phyloP scores from a whole-genome alignment of 768 basidiomycete genomes.

The Paxillus involutus region DNA sequence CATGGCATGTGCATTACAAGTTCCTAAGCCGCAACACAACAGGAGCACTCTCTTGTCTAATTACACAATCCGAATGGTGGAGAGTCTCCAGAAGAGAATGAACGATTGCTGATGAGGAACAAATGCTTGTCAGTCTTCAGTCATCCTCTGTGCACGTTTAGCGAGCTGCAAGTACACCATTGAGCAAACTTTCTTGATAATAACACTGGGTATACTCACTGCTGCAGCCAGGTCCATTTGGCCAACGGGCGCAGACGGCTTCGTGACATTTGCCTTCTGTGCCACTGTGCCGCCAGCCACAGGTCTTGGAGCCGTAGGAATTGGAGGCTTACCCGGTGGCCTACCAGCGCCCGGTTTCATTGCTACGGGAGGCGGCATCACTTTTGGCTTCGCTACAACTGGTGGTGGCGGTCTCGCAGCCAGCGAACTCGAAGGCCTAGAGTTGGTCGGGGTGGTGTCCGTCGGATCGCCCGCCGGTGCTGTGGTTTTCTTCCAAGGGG shows the following conservation, averaged over 20 bases:
- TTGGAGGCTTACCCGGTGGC: constrained; percentile 56
- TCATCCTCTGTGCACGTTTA: constrained; percentile 69
- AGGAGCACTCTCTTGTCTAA: constrained; percentile 14
- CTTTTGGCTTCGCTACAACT: constrained; percentile 64
- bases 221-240: constrained; percentile 85
- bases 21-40: constrained; percentile 2
- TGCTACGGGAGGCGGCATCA: constrained; percentile 54
- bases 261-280: constrained; percentile 40
- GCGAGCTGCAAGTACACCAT: constrained; percentile 52
- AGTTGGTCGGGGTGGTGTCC: constrained; percentile 42
- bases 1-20: constrained; percentile 15
- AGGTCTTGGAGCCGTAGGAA: constrained; percentile 59
- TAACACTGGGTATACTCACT: constrained; percentile 42
- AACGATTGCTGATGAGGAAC: neutral
- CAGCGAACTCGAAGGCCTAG: constrained; percentile 51
- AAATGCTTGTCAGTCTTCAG: constrained; percentile 38
- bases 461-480: constrained; percentile 32
- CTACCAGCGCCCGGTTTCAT: constrained; percentile 54
- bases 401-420: constrained; percentile 58
- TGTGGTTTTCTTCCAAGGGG: constrained; percentile 71
- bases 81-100: constrained; percentile 1
- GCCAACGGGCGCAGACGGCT: constrained; percentile 45
- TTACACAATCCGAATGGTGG: constrained; percentile 6
- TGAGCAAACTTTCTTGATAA: neutral
- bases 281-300: constrained; percentile 34